Evolutionary conservation across 495 filamentous ascomycete species (phyloP).

Genomic region (Aspergillus ellipticus): DNA sequence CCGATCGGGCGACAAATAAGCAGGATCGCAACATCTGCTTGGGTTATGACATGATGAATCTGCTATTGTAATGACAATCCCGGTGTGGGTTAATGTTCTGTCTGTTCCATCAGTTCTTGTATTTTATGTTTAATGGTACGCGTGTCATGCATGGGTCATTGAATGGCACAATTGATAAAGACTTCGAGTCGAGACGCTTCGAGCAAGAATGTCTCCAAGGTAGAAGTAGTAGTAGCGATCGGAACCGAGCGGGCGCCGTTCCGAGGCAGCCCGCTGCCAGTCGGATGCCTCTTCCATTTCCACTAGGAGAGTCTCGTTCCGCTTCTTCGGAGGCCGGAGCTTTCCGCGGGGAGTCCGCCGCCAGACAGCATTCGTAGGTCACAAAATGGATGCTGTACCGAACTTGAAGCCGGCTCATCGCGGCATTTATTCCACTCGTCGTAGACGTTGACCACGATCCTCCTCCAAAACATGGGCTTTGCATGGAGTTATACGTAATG

Average conservation of each 20-base stretch:
- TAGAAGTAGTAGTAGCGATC: neutral
- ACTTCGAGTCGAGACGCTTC: neutral
- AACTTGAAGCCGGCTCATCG: too few relatives aligned
- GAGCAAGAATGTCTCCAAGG: neutral
- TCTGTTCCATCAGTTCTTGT: neutral
- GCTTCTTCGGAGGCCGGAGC: conserved; percentile 1
- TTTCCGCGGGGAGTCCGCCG: neutral
- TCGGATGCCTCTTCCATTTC: neutral
- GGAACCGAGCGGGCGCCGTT: neutral
- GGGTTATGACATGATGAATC: neutral
- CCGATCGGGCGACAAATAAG: conserved; percentile 1
- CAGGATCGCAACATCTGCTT: neutral
- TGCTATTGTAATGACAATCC: neutral
- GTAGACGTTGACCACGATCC: neutral
- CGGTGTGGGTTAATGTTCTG: neutral
- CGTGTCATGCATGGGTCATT: neutral
- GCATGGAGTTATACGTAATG: neutral
- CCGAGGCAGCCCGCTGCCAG: neutral
- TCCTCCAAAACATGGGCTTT: neutral
- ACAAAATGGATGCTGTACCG: too few relatives aligned
- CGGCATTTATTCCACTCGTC: too few relatives aligned
- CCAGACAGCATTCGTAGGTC: neutral
- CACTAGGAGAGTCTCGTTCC: neutral
- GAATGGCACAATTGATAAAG: neutral
- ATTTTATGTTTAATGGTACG: neutral